Evolutionary conservation across 495 filamentous ascomycete genomes (phyloP), one percentile per base, ranked within the genome.

Genomic region (Chaetomium cochliodes): DNA sequence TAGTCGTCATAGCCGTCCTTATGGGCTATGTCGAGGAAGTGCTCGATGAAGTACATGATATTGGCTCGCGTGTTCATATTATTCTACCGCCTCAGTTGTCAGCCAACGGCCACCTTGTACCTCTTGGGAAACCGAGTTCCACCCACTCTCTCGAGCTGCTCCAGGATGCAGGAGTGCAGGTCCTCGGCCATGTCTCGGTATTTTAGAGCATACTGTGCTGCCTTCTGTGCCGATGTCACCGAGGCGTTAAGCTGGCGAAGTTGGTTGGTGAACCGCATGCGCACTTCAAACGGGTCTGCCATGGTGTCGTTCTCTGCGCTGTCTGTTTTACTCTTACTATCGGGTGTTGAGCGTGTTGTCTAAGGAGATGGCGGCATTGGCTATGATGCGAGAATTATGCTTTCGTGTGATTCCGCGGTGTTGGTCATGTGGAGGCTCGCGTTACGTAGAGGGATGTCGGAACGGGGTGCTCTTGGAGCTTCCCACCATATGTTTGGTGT

Each of bases 41-140:
- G 88, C 73, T 98, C 93, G 72, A 98, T 87, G 80, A 99, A 98
- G 79, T 94, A 98, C 90, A 99, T 93, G 75, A 99, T 97, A 71
- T 99, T 99, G 37, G 96, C 96, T 51, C 93, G 83, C 53, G 87
- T 96, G 78, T 99, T 99, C 89, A 98, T 96, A 66, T 88, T 91
- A 70, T 90, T 96, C 85, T 93, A 18, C 13, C 57, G 26, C 20
- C 42, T 44, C 22, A 56, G 22, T 49, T 16, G 53, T 49, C 25
- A 65, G 59, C 37, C 44, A 26, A 51, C 16, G 12, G 25, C 33
- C 22, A 30, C 7, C 37, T 11, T 22, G 12, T 18, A 25, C 7
- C 3, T 20, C 26, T 16, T 12, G n/a, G 16, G 39, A 20, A 23
- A 2, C 15, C 33, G 5, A 62, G 22, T n/a, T 37, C 15, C 16